phyloP scores from a whole-genome alignment of 169 alveolate species.

The Fabrea salina region DNA sequence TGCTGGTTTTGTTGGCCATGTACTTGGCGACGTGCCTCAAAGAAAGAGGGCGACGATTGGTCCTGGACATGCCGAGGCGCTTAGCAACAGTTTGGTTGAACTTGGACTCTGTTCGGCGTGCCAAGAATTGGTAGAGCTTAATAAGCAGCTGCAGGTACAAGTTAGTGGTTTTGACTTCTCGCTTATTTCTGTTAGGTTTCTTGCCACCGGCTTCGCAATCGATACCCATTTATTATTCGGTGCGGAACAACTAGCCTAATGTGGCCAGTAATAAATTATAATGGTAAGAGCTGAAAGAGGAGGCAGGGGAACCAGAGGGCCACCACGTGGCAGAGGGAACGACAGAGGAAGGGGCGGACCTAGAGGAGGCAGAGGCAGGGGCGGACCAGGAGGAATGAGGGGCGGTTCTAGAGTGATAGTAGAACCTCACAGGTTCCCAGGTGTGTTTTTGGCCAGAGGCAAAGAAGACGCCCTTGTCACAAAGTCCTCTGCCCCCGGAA shows the following conservation, averaged over 20 bases:
- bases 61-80: constrained; percentile 25
- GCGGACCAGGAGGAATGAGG: constrained; percentile 69
- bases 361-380: constrained; percentile 43
- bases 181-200: constrained; percentile 12
- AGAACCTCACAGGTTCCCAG: constrained; percentile 96
- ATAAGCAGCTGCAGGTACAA: constrained; percentile 37
- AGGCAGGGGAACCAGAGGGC: constrained; percentile 9
- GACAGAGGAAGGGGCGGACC: constrained; percentile 30
- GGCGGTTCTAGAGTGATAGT: constrained; percentile 92
- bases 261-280: too few relatives aligned
- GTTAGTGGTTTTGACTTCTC: constrained; percentile 32
- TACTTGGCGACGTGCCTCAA: constrained; percentile 12
- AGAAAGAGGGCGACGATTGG: neutral
- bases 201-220: constrained; percentile 37
- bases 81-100: constrained; percentile 37
- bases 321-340: constrained; percentile 35
- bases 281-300: constrained; percentile 33
- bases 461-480: constrained; percentile 96
- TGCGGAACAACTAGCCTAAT: too few relatives aligned
- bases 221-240: constrained; percentile 27
- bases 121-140: constrained; percentile 40
- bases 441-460: constrained; percentile 95
- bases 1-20: neutral
- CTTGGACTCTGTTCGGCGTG: constrained; percentile 41
- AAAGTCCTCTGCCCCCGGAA: constrained; percentile 96